Base-by-base conservation (phyloP, 2,329 filamentous ascomycete species). In the Exophiala spinifera region DNA sequence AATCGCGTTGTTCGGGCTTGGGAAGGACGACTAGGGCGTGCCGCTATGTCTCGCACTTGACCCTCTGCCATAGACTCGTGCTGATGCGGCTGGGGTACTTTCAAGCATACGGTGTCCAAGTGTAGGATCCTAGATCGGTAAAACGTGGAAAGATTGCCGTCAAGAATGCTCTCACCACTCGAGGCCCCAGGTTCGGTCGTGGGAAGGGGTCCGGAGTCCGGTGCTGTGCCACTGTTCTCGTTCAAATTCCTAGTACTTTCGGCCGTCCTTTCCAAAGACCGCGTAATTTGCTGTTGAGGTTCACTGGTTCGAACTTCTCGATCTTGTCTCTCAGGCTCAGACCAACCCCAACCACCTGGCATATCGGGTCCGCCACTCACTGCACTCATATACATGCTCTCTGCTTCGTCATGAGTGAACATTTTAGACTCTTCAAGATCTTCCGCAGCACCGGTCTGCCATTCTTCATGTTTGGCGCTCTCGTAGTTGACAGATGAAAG, bases 361-460 rank as follows among this genome's bases (percentile, higher is more conserved):
- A 62, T 62, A 25, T 50, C 37, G 1, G 46, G 31, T 21, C 39
- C 46, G 40, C 53, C 57, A 54, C 79, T 82, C 51, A 84, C 73
- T 10, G 80, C 83, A 65, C 83, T 78, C 74, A 78, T 75, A 53
- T 78, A 78, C 69, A 78, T 72, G 59, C 75, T 78, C 52, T 76
- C 70, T n/a, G 76, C 76, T 62, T 78, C 74, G 54, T 77, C 74
- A 52, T 74, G 72, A 39, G 72, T 74, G 53, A 76, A 78, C 43
- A 76, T 61, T 57, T 67, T 75, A 3, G 76, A 78, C 53, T 76
- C 70, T 5, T 70, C 67, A n/a, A 78, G 68, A 25, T 75, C 70
- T 44, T 69, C 69, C 1, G 49, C 39, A 8, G 36, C 37, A 21
- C 10, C 6, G 6, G 33, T 31, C 21, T 46, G 19, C 11, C 15